Percentiles rank a stretch among this genome's conserved stretches.
These are phyloP conservation scores for Kwoniella sp. DNA, from an alignment of 768 basidiomycete species.

Conservation along the genomic window DNA sequence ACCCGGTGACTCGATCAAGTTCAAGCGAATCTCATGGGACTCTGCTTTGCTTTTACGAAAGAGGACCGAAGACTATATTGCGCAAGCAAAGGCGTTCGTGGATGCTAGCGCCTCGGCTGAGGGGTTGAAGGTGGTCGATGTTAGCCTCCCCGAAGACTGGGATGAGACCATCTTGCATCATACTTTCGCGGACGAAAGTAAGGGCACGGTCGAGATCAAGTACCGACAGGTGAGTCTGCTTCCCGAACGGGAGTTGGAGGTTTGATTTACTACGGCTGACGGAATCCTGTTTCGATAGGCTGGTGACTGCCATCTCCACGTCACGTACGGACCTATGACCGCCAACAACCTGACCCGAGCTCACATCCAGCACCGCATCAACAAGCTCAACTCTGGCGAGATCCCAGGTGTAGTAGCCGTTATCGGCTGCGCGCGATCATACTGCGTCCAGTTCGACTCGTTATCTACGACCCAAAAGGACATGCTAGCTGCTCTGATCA, in stretches of 20 bases:
- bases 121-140: conserved; percentile 30
- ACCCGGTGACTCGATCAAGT: conserved; percentile 64
- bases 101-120: neutral
- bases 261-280: too few species aligned
- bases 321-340: conserved; percentile 66
- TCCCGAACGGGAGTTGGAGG: neutral
- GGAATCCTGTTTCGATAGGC: conserved; percentile 57
- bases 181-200: conserved; percentile 28
- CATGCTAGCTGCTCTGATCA: conserved; percentile 60
- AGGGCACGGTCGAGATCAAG: conserved; percentile 56
- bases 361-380: conserved; percentile 62
- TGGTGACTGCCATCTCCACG: conserved; percentile 67
- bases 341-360: conserved; percentile 64
- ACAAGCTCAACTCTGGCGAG: conserved; percentile 54
- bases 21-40: conserved; percentile 62
- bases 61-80: conserved; percentile 54
- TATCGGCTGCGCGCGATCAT: conserved; percentile 64
- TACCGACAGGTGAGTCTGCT: conserved; percentile 62
- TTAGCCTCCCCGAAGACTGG: conserved; percentile 24
- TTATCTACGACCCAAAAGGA: conserved; percentile 58
- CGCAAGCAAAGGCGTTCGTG: conserved; percentile 24
- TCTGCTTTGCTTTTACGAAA: conserved; percentile 55
- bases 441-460: conserved; percentile 63
- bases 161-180: conserved; percentile 59
- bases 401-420: conserved; percentile 61